These are phyloP conservation scores for Zasmidium cellare DNA, from an alignment of 2,329 filamentous ascomycete species.

Conservation along the genomic window DNA sequence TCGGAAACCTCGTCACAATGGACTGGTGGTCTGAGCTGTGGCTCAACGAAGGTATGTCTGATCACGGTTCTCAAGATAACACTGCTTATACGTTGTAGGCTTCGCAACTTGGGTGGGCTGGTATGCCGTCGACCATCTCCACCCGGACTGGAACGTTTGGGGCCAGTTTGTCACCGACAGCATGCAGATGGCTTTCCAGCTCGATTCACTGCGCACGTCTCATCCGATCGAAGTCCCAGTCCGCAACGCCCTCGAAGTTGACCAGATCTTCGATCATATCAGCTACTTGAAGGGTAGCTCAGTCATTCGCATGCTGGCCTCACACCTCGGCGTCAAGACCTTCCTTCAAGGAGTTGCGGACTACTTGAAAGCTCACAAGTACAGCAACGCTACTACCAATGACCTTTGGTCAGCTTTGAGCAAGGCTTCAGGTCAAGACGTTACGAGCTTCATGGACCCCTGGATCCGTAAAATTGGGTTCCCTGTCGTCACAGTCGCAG, in stretches of 20 bases:
- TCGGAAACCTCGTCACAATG: constrained; percentile 93
- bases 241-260: constrained; percentile 88
- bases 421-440: constrained; percentile 83
- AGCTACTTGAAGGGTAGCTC: constrained; percentile 96
- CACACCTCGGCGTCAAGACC: constrained; percentile 80
- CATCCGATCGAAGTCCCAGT: constrained; percentile 97
- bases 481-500: constrained; percentile 81
- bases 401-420: constrained; percentile 88
- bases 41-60: constrained; percentile 72
- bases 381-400: constrained; percentile 85
- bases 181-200: constrained; percentile 84
- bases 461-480: constrained; percentile 98
- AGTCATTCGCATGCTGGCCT: constrained; percentile 92
- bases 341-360: constrained; percentile 88
- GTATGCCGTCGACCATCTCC: constrained; percentile 85
- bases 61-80: background rate
- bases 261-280: constrained; percentile 97
- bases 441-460: constrained; percentile 82
- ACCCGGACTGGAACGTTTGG: constrained; percentile 98
- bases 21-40: constrained; percentile 79
- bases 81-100: constrained; percentile 35
- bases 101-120: constrained; percentile 99
- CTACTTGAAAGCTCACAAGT: constrained; percentile 86
- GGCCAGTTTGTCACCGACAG: constrained; percentile 95
- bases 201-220: constrained; percentile 86